Base-by-base conservation (phyloP, 805 yeast genomes). In the Candida piceae region DNA sequence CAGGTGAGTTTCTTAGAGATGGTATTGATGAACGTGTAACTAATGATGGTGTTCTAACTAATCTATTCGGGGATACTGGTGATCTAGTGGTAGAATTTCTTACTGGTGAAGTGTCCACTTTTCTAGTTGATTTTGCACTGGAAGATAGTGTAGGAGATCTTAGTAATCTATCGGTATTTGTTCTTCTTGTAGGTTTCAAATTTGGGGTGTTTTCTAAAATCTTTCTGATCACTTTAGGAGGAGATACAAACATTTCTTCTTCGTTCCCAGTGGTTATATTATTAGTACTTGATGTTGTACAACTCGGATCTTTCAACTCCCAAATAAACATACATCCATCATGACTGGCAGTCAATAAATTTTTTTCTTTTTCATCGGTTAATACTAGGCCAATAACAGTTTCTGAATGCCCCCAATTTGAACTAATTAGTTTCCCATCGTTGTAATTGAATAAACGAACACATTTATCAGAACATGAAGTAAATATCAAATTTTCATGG, bases 321-420 rank as follows among this genome's bases (percentile, higher is more conserved):
- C 82, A 76, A 6, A 50, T 53, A 41, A 77, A 74, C 34, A 76
- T 50, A 49, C 81, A 75, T 0, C 81, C 83, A 46, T 71, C 79
- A 7, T 58, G 58, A 16, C 79, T 69, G 12, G 74, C 60, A 0
- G 78, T 65, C 1, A 72, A 51, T 12, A 63, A 40, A 2, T 46
- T 47, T 11, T 46, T 47, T 11, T 29, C n/a, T n/a, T 31, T 29
- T 2, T 39, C 40, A 4, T 49, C 42, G 6, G 45, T 36, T 8
- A 60, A 36, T 7, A 56, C 42, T 15, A 80, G 39, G 0, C 74
- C 71, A 11, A 72, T 52, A 5, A 78, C 66, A 1, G 69, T 55
- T 27, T 78, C 78, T 1, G 78, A 67, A 44, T 74, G 80, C 0
- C 76, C 89, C 82, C 83, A 81, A 32, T 66, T 71, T 0, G 70